Evolutionary conservation across 2,329 filamentous ascomycete species (phyloP), one percentile per base, ranked within the genome.

Genomic region (Hansfordia pulvinata): DNA sequence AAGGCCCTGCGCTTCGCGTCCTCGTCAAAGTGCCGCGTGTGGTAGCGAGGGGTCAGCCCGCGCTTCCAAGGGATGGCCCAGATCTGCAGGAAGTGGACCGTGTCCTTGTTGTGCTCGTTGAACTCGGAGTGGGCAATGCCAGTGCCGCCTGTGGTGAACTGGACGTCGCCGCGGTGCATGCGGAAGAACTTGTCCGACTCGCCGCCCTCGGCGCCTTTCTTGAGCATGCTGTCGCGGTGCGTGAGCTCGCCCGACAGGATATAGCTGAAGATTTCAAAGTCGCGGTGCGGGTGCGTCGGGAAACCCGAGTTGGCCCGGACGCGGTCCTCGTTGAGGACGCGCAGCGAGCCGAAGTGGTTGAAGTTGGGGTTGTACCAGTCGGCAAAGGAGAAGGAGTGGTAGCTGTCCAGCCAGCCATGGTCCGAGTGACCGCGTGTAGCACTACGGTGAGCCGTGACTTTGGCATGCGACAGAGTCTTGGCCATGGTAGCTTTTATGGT

Each of bases 181-280:
- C 70, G 61, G 43, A 62, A 81, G 45, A 80, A 82, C 38, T 70
- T 60, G 46, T 80, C 71, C 8, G 65, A 64, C 35, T 60, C 54
- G 10, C 48, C 61, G 13, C 63, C 69, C 44, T 78, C 74, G 12
- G 59, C 53, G 23, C 71, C 72, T 53, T 76, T 82, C 50, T 70
- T 69, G 40, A 82, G 69, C 76, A 92, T 86, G 33, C 71, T 80
- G 54, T 93, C 84, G 25, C 83, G 76, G 58, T 93, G 85, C 25
- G 85, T 88, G 35, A 93, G 68, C 53, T 88, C 81, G 36, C 85
- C 84, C 24, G 63, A 71, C n/a, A 93, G 62, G 43, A 92, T 77
- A 55, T 93, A 90, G 46, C 68, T 76, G 64, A 88, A 92, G 55
- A 93, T 93, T 52, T 92, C 80, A 50, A 84, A 86, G 50, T 93